Evolutionary conservation across 2,329 filamentous ascomycete species (phyloP), one percentile per base, ranked within the genome.

Genomic region (Stachybotrys elegans): DNA sequence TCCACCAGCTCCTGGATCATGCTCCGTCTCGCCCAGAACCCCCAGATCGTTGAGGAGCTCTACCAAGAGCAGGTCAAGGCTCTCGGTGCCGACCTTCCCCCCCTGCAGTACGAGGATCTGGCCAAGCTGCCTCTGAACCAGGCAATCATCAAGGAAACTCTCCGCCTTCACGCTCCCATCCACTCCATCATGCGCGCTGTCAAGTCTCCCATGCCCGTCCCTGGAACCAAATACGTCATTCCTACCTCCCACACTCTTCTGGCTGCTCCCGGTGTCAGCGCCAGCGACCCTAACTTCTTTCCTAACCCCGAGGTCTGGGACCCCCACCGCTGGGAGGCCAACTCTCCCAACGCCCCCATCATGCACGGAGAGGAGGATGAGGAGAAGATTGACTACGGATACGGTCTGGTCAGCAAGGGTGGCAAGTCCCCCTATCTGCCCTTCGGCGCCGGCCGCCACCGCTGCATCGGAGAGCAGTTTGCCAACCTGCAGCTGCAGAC

Each of bases 391-490:
- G 92, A 96, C 63, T 96, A 96, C 63, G 92, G 92, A 25, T 96
- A 95, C 66, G 92, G 92, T 49, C 73, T 95, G 41, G 86, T 96
- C 53, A 91, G 82, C 75, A 95, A 96, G 75, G 92, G 92, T 44
- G 84, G 88, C 13, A 81, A 81, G 47, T 94, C 87, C 42, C 91
- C 92, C 1, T 97, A 96, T 65, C 79, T 97, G 39, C 92, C 92
- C 2, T 97, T 97, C 61, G 92, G 92, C 46, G 92, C 91, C 22
- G 92, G 92, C 34, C 78, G 92, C 54, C 92, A 97, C 69, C 78
- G 92, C 53, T 97, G 92, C 69, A 96, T 97, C 60, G 92, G 92
- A 52, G 92, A 97, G 75, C 89, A 95, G 60, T 97, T 96, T 65
- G 92, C 92, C 54, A 95, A 94, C 62, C 76, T 94, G 46, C 92